Conservation (phyloP, 768 basidiomycete genomes). For the Lactarius psammicola region DNA sequence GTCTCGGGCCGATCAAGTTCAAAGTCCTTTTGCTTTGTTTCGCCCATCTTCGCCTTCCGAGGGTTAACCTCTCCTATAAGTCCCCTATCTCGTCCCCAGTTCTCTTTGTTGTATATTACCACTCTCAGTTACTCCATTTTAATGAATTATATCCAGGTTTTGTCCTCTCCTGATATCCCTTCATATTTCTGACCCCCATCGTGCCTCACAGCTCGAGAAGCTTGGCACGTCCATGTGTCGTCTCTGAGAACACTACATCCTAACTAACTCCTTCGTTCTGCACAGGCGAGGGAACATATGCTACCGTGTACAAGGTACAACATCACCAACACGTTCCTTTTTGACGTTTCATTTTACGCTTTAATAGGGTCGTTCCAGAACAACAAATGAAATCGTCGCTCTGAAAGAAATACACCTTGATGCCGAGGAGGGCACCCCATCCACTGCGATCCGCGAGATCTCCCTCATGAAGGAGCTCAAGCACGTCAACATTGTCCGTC, state of each 20-base stretch:
- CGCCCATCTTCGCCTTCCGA: background rate
- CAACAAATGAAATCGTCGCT: conserved; percentile 98
- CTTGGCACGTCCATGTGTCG: conserved; percentile 48
- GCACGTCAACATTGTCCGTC: conserved; percentile 96
- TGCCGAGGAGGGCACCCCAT: conserved; percentile 98
- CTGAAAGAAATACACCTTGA: conserved; percentile 99
- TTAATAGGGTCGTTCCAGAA: conserved; percentile 85
- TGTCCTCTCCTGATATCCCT: conserved; percentile 16
- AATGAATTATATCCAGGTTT: conserved; percentile 62
- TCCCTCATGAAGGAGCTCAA: conserved; percentile 99
- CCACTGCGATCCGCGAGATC: conserved; percentile 98
- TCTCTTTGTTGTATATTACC: background rate
- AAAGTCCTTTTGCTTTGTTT: background rate
- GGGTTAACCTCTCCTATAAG: background rate
- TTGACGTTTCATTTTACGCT: conserved; percentile 8
- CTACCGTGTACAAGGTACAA: conserved; percentile 92
- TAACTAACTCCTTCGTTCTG: conserved; percentile 1
- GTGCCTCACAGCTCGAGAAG: conserved; percentile 70
- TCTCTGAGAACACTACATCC: background rate
- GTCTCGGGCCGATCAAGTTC: conserved; percentile 6
- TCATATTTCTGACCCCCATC: conserved; percentile 21
- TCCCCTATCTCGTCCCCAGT: background rate
- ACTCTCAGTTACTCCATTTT: conserved; percentile 7
- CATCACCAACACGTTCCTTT: background rate
- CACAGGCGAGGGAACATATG: conserved; percentile 88